phyloP scores from a whole-genome alignment of 352 stramenopile species.

The Pythium utonaiense region DNA sequence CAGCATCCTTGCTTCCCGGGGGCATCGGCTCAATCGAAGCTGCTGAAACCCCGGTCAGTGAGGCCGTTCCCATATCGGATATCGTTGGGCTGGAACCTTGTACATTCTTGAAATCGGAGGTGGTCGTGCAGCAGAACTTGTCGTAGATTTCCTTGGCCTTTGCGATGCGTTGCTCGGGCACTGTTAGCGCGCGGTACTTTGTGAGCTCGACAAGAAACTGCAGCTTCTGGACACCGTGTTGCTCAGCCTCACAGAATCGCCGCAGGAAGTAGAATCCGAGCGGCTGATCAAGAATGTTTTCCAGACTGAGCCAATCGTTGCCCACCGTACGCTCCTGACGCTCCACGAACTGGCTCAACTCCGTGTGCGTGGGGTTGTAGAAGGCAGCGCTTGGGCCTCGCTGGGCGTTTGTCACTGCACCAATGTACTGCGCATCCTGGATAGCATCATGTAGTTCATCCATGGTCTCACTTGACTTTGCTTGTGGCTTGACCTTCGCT shows the following conservation, averaged over 20 bases:
- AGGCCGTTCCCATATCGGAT: slow-evolving; percentile 4
- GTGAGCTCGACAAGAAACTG: slow-evolving; percentile 75
- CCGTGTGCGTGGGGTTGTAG: slow-evolving; percentile 59
- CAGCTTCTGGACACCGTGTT: slow-evolving; percentile 57
- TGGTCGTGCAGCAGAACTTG: slow-evolving; percentile 37
- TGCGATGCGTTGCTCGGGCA: slow-evolving; percentile 35
- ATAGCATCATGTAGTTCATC: slow-evolving; percentile 89
- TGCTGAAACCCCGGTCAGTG: background rate
- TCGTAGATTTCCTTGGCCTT: slow-evolving; percentile 65
- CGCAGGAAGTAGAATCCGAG: slow-evolving; percentile 81
- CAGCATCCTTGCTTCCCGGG: background rate
- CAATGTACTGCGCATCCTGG: slow-evolving; percentile 88
- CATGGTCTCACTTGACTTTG: slow-evolving; percentile 44
- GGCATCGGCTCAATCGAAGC: slow-evolving; percentile 17
- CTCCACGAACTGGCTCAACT: slow-evolving; percentile 65
- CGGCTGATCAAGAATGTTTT: slow-evolving; percentile 74
- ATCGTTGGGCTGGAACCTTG: slow-evolving; percentile 8
- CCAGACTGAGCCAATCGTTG: slow-evolving; percentile 57
- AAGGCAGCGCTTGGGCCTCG: slow-evolving; percentile 65
- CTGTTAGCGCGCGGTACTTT: slow-evolving; percentile 51
- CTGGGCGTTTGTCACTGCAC: slow-evolving; percentile 72
- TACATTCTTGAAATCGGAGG: slow-evolving; percentile 10
- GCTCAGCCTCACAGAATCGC: slow-evolving; percentile 66
- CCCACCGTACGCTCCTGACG: slow-evolving; percentile 48
- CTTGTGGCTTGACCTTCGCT: background rate